phyloP scores from a whole-genome alignment of 805 yeast genomes.

The Starmerella sirachaensis region DNA sequence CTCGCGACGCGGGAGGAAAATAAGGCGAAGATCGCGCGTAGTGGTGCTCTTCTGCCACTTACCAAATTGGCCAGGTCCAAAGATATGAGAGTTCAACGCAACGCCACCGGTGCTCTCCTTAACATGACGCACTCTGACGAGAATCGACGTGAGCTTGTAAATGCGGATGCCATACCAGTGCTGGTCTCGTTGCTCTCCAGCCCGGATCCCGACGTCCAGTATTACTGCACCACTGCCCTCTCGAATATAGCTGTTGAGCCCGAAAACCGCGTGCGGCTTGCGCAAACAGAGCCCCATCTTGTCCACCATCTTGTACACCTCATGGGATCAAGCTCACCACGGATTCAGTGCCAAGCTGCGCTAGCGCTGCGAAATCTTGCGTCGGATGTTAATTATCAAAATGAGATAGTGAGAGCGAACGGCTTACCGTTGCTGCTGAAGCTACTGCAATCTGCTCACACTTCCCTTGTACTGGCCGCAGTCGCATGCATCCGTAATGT shows the following conservation, averaged over 20 bases:
- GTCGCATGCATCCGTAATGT: slow-evolving; percentile 97
- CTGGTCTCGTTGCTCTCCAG: slow-evolving; percentile 75
- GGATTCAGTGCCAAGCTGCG: slow-evolving; percentile 98
- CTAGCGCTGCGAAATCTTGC: slow-evolving; percentile 91
- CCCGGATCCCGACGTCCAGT: slow-evolving; percentile 92
- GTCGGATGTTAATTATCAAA: slow-evolving; percentile 87
- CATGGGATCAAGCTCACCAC: slow-evolving; percentile 86
- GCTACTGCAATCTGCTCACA: slow-evolving; percentile 75
- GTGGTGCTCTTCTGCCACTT: slow-evolving; percentile 90
- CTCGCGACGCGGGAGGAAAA: slow-evolving; percentile 96
- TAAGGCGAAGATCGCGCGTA: slow-evolving; percentile 87
- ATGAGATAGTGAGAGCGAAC: slow-evolving; percentile 89
- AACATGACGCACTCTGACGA: slow-evolving; percentile 98
- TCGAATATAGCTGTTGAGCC: slow-evolving; percentile 97
- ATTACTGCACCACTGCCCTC: slow-evolving; percentile 94
- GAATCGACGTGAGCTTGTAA: slow-evolving; percentile 89
- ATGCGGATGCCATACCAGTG: slow-evolving; percentile 97
- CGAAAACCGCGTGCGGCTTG: slow-evolving; percentile 70
- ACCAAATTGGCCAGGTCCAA: slow-evolving; percentile 89
- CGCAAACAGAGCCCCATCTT: slow-evolving; percentile 85
- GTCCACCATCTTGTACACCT: slow-evolving; percentile 76
- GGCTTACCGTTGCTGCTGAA: slow-evolving; percentile 91
- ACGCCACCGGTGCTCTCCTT: slow-evolving; percentile 94
- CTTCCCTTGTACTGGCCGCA: slow-evolving; percentile 86
- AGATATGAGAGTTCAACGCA: slow-evolving; percentile 93